Conservation (phyloP, 371 early-diverging fungal genomes). For the Actinomortierella wolfii region DNA sequence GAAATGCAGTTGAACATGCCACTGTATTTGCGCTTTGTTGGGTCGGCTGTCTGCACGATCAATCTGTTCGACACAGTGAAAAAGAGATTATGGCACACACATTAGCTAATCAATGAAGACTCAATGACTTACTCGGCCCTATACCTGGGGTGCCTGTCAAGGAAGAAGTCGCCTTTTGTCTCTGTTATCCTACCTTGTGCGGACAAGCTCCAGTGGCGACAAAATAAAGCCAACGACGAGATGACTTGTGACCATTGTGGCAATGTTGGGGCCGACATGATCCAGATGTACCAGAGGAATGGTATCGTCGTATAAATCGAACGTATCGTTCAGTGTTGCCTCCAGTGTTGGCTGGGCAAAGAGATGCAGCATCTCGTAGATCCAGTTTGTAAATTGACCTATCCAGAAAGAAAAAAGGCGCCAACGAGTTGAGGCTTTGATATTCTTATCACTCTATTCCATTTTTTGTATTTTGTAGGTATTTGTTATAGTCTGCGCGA, state of each 20-base stretch:
- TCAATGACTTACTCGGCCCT: too few species aligned
- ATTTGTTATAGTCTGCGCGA: too few species aligned
- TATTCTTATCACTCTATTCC: not conserved
- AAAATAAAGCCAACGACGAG: constrained; percentile 71
- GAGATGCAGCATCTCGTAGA: constrained; percentile 73
- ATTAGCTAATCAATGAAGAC: too few species aligned
- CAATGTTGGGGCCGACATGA: constrained; percentile 64
- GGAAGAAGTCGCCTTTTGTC: too few species aligned
- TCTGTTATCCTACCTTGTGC: constrained; percentile 79
- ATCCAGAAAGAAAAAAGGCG: not conserved
- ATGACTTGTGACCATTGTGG: constrained; percentile 74
- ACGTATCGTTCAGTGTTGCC: constrained; percentile 72
- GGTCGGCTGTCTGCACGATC: constrained; percentile 75
- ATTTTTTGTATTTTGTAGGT: too few species aligned
- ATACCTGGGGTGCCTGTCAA: too few species aligned
- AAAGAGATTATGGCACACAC: too few species aligned
- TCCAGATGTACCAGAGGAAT: constrained; percentile 79
- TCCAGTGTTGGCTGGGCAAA: constrained; percentile 79
- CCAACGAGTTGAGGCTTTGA: not conserved
- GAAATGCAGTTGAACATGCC: constrained; percentile 72
- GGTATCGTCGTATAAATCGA: constrained; percentile 82
- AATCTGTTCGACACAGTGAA: constrained; percentile 45
- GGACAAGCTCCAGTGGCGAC: constrained; percentile 79
- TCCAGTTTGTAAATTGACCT: constrained; percentile 80
- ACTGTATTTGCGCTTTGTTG: constrained; percentile 74